Evolutionary conservation across 495 filamentous ascomycete species (phyloP).

Genomic region (Physcia stellaris): DNA sequence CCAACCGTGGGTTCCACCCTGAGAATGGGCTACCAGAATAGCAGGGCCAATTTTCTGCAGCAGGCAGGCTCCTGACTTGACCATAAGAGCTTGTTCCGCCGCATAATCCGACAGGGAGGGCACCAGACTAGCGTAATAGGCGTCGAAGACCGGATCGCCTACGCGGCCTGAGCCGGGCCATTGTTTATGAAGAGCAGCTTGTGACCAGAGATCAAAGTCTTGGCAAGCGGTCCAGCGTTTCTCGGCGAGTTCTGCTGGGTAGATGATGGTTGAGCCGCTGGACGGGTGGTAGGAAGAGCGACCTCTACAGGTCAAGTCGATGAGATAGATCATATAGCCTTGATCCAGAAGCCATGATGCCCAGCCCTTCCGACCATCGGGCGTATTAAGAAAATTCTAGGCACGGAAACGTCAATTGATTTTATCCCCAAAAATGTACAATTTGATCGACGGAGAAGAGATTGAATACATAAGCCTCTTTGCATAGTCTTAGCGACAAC

Average conservation of each 20-base stretch:
- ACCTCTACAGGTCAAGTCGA: conserved; percentile 31
- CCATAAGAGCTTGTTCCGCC: conserved; percentile 11
- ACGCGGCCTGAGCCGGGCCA: conserved; percentile 36
- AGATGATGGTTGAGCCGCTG: conserved; percentile 19
- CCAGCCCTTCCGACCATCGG: conserved; percentile 34
- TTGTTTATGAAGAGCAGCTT: conserved; percentile 36
- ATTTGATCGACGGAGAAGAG: no score
- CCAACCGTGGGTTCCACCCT: conserved; percentile 22
- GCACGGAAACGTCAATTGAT: neutral
- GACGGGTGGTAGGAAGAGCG: conserved; percentile 26
- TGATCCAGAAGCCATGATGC: conserved; percentile 30
- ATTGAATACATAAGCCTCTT: no score
- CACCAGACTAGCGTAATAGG: conserved; percentile 21
- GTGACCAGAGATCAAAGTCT: conserved; percentile 27
- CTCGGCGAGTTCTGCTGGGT: conserved; percentile 23
- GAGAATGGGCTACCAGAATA: conserved; percentile 19
- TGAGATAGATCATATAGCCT: conserved; percentile 32
- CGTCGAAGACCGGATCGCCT: conserved; percentile 38
- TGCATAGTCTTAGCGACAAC: no score
- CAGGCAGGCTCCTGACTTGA: conserved; percentile 15
- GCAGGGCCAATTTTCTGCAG: conserved; percentile 20
- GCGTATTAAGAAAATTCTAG: conserved; percentile 33
- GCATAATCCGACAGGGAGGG: conserved; percentile 15
- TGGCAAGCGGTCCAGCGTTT: conserved; percentile 27
- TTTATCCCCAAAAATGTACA: no score